Base-by-base conservation (phyloP, 2,329 filamentous ascomycete genomes). In the Pseudogymnoascus pannorum region DNA sequence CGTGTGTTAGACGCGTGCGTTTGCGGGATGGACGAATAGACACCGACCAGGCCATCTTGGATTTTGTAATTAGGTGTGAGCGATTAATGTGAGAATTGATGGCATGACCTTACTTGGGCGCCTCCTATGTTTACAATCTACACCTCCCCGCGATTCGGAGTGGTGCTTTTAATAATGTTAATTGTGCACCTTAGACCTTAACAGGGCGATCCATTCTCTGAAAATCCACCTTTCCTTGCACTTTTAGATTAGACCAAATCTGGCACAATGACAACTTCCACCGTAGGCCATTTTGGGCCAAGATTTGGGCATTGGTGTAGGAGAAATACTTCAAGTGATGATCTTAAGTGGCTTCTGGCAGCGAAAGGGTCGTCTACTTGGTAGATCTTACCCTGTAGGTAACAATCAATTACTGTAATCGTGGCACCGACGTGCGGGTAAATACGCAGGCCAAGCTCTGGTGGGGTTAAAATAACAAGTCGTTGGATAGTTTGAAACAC, bases 1-100 rank as follows among this genome's bases (percentile, higher is more conserved):
- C 57, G 68, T 77, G 22, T 79, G 74, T 48, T 72, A 71, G 61
- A 16, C 2, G 18, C n/a, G 38, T 7, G 22, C 8, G 14, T 48
- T 9, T 26, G 2, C 42, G 1, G 14, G 12, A 1, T 33, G 6
- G 16, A 18, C 2, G 18, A 18, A 58, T 58, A 11, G 48, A 42
- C 38, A 16, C 18, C 11, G 18, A 24, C 18, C 2, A 26, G 14
- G 33, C 14, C 22, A 8, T 2, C 16, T 16, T 48, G 4, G 22
- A 48, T 26, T 48, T 4, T 48, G 3, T 5, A 16, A 16, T 5
- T 29, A 4, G 22, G 42, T 14, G 26, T n/a, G 22, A 26, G 14
- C 42, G 7, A 26, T 48, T 5, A 16, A 26, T 26, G 7, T 11
- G 7, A 26, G 14, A n/a, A 48, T 48, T 9, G n/a, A 22, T 6